Evolutionary conservation across 495 filamentous ascomycete genomes (phyloP).

Genomic region (Aspergillus biplanus): DNA sequence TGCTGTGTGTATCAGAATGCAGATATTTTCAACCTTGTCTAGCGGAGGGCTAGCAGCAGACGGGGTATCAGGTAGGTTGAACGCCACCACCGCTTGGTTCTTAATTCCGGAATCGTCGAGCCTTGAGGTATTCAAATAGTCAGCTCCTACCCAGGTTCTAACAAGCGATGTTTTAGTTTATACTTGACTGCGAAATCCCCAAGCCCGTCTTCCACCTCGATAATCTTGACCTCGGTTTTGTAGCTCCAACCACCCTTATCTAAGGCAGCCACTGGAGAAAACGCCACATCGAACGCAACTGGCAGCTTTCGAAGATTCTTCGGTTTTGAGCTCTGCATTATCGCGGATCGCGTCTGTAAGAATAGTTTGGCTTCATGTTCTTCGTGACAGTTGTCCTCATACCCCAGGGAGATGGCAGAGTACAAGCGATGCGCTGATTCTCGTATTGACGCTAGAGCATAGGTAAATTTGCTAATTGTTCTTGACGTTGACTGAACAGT

Average conservation of each 20-base stretch:
- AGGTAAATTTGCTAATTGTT: constrained; percentile 5
- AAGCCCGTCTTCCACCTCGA: neutral
- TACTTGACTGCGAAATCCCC: neutral
- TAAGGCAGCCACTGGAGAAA: neutral
- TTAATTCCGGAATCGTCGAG: neutral
- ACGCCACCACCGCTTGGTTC: neutral
- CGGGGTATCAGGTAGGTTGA: constrained; percentile 3
- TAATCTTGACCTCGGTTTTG: neutral
- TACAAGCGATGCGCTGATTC: constrained; percentile 2
- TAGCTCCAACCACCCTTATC: neutral
- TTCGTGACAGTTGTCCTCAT: neutral
- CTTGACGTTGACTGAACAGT: constrained; percentile 2
- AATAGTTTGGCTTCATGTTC: constrained; percentile 9
- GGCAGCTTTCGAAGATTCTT: neutral
- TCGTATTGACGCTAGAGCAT: neutral
- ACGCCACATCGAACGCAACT: neutral
- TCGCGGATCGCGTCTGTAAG: constrained; percentile 3
- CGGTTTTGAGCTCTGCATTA: neutral
- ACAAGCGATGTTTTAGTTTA: neutral
- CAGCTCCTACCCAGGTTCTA: too few relatives aligned
- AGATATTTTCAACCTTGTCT: neutral
- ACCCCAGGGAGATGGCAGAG: constrained; percentile 6
- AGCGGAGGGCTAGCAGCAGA: neutral
- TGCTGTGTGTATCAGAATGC: neutral
- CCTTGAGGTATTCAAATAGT: too few relatives aligned